phyloP scores from a whole-genome alignment of 2,329 filamentous ascomycete genomes.

The Fusarium subtropicale region DNA sequence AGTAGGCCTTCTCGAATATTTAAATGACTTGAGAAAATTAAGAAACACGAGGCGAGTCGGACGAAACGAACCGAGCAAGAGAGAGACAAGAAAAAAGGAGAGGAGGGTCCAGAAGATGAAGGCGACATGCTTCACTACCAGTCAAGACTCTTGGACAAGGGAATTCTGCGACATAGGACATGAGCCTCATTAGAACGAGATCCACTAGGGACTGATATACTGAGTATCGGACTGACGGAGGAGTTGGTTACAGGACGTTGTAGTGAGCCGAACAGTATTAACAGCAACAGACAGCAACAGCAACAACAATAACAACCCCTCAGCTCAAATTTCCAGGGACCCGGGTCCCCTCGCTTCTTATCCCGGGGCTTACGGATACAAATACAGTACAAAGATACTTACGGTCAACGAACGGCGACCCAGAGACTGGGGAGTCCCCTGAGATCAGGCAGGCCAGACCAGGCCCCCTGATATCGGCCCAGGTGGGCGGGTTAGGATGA shows the following conservation, averaged over 20 bases:
- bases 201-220: constrained; percentile 16
- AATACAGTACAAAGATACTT: background rate
- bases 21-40: constrained; percentile 2
- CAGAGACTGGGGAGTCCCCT: constrained; percentile 40
- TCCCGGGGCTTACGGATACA: constrained; percentile 17
- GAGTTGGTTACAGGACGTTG: background rate
- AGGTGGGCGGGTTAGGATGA: constrained; percentile 44
- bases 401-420: constrained; percentile 34
- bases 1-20: constrained; percentile 32
- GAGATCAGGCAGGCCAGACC: constrained; percentile 36
- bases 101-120: constrained; percentile 12
- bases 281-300: background rate
- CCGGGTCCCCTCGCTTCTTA: constrained; percentile 25
- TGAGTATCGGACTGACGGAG: background rate
- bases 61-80: constrained; percentile 2
- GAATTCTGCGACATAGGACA: constrained; percentile 10
- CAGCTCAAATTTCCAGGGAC: constrained; percentile 45
- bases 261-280: background rate
- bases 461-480: constrained; percentile 35
- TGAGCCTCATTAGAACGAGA: constrained; percentile 17
- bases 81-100: constrained; percentile 19
- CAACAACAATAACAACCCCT: constrained; percentile 17
- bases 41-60: background rate
- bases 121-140: constrained; percentile 16
- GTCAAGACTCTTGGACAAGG: background rate